A percentile compares a stretch with the other conserved stretches of the same genome.
Evolutionary conservation across 371 early-diverging fungal species (phyloP).

Genomic region (Rhizopus microsporus): DNA sequence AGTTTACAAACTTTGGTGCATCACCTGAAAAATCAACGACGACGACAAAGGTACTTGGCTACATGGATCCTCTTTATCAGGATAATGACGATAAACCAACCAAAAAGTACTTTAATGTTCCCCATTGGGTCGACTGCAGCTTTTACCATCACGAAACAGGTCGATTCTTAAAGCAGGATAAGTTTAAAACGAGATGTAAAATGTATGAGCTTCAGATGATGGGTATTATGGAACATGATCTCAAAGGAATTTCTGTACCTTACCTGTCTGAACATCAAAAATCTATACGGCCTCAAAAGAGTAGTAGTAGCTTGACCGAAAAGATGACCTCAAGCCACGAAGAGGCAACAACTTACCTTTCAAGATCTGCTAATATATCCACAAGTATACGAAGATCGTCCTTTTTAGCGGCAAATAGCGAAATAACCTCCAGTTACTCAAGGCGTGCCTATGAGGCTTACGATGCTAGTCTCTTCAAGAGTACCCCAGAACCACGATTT

Average conservation of each 20-base stretch:
- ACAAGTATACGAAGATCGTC: constrained; percentile 16
- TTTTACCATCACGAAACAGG: constrained; percentile 74
- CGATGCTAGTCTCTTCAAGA: constrained; percentile 56
- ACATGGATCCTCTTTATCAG: constrained; percentile 60
- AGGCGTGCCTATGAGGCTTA: constrained; percentile 48
- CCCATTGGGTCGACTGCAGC: constrained; percentile 93
- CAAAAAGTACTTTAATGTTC: constrained; percentile 72
- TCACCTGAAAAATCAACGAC: constrained; percentile 37
- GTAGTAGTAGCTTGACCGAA: constrained; percentile 47
- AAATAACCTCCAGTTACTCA: constrained; percentile 14
- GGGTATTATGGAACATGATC: constrained; percentile 74
- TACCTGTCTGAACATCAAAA: constrained; percentile 37
- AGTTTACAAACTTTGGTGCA: constrained; percentile 14
- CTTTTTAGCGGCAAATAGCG: constrained; percentile 10
- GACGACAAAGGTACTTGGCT: constrained; percentile 34
- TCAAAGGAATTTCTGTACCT: constrained; percentile 61
- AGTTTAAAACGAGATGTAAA: constrained; percentile 72
- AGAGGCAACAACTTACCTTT: constrained; percentile 32
- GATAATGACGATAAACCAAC: constrained; percentile 44
- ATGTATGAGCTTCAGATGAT: constrained; percentile 87
- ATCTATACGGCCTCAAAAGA: constrained; percentile 24
- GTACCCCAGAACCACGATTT: constrained; percentile 40
- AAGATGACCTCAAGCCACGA: constrained; percentile 23
- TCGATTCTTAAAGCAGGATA: constrained; percentile 50
- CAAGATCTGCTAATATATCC: constrained; percentile 43